Conservation (phyloP, 768 basidiomycete species). For the Cystobasidium onofrii region DNA sequence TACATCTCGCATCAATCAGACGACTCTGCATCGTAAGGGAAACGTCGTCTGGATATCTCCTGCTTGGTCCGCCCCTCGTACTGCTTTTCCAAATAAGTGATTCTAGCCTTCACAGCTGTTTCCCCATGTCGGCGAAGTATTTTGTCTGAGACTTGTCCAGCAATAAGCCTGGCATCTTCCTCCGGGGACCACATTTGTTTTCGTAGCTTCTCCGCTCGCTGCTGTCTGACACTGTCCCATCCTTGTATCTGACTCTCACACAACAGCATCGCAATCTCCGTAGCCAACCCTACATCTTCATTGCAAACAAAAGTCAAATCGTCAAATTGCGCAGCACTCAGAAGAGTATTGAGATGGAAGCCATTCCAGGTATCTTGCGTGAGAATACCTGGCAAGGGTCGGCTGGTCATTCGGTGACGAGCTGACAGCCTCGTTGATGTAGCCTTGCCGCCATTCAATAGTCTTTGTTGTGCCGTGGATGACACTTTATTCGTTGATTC, state of each 20-base stretch:
- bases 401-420: not conserved
- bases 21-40: not conserved
- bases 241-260: not conserved
- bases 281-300: not conserved
- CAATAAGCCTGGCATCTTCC: not conserved
- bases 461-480: not conserved
- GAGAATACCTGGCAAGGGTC: not conserved
- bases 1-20: not conserved
- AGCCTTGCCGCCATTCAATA: not conserved
- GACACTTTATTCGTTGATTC: no score
- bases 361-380: not conserved
- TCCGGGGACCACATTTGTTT: conserved; percentile 3
- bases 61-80: not conserved
- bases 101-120: not conserved
- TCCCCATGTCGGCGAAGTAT: not conserved
- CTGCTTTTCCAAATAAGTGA: not conserved
- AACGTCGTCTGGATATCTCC: not conserved
- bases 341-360: not conserved
- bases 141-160: not conserved
- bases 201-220: not conserved
- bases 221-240: not conserved
- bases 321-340: conserved; percentile 3
- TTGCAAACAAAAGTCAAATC: not conserved
- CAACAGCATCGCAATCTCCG: not conserved
- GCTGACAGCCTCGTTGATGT: not conserved